phyloP scores from a whole-genome alignment of 805 yeast genomes.

The Myxozyma neglecta region DNA sequence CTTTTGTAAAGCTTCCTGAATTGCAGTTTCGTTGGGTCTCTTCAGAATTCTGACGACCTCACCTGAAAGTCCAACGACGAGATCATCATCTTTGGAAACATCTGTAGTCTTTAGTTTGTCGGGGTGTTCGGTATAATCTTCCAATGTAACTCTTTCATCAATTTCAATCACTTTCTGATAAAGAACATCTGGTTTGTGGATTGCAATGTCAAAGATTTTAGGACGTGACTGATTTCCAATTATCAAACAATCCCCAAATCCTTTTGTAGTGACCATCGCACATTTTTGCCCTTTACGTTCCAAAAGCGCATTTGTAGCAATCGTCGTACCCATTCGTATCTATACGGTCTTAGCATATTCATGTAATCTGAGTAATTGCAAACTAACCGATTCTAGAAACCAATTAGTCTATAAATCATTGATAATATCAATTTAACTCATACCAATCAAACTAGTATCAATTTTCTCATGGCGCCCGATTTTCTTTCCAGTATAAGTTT shows the following conservation, averaged over 20 bases:
- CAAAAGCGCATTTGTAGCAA: conserved; percentile 90
- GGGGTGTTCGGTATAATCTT: conserved; percentile 77
- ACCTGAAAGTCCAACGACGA: conserved; percentile 62
- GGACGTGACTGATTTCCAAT: conserved; percentile 95
- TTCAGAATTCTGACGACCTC: conserved; percentile 62
- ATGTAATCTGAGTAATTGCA: not conserved
- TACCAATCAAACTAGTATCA: conserved; percentile 51
- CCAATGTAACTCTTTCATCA: conserved; percentile 87
- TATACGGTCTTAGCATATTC: conserved; percentile 37
- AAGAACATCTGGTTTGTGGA: conserved; percentile 66
- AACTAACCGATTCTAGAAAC: conserved; percentile 20
- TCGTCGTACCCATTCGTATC: conserved; percentile 90
- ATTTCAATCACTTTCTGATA: conserved; percentile 78
- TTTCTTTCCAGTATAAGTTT: conserved; percentile 50
- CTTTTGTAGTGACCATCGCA: conserved; percentile 82
- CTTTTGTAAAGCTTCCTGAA: conserved; percentile 46
- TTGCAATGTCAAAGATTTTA: conserved; percentile 77
- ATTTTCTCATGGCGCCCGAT: conserved; percentile 64
- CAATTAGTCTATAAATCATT: not conserved
- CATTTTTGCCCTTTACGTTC: conserved; percentile 91
- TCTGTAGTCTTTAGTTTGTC: conserved; percentile 29
- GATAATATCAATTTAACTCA: not conserved
- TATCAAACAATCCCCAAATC: conserved; percentile 75
- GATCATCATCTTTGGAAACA: conserved; percentile 33
- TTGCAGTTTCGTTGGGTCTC: conserved; percentile 49